phyloP scores from a whole-genome alignment of 208 protist species.

The Trypanosoma rangeli region DNA sequence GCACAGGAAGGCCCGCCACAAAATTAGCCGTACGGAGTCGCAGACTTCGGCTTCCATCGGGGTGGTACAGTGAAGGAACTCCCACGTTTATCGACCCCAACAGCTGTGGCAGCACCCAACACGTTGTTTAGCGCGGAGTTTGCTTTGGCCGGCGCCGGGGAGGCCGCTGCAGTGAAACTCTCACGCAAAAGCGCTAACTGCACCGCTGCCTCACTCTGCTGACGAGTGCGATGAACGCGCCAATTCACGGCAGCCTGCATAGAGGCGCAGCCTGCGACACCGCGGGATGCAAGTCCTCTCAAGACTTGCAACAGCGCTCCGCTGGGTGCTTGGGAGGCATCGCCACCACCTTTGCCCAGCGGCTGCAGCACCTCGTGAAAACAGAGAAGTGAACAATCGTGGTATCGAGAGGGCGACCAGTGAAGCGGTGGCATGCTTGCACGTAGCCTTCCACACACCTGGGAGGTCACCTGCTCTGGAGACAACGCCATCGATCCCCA shows the following conservation, averaged over 20 bases:
- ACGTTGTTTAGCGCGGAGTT: too few relatives aligned
- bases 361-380: constrained; percentile 14
- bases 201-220: constrained; percentile 8
- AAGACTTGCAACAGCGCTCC: not conserved
- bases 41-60: not conserved
- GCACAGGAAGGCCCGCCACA: not conserved
- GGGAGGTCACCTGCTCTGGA: not conserved
- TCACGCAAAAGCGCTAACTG: constrained; percentile 17
- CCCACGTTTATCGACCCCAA: not conserved
- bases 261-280: not conserved
- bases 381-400: constrained; percentile 13
- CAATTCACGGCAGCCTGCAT: constrained; percentile 2
- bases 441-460: constrained; percentile 1
- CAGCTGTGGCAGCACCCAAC: not conserved
- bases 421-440: constrained; percentile 5
- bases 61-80: not conserved
- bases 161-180: not conserved
- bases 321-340: not conserved
- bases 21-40: constrained; percentile 4
- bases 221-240: not conserved
- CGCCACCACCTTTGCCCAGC: not conserved
- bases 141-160: not conserved
- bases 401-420: not conserved
- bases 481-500: not conserved
- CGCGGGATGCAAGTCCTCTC: not conserved